These are phyloP conservation scores for Phytophthora vignae DNA, from an alignment of 352 stramenopile genomes.

Conservation along the genomic window DNA sequence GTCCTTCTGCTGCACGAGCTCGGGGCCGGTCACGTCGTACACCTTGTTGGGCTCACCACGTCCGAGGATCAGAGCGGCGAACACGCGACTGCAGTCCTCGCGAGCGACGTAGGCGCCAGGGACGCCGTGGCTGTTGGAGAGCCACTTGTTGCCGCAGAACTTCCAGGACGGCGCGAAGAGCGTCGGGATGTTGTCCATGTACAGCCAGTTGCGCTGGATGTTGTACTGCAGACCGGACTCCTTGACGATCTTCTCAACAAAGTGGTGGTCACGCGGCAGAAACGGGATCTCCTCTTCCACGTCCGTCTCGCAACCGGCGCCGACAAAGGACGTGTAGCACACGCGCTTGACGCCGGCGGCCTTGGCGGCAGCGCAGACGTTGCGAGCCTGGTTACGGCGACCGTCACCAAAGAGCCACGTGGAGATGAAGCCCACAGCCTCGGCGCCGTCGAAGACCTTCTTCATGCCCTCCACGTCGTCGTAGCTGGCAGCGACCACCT, in stretches of 20 bases:
- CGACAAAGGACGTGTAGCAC: constrained; percentile 25
- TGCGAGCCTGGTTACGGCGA: constrained; percentile 23
- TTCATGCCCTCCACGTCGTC: constrained; percentile 28
- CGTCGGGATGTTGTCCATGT: constrained; percentile 26
- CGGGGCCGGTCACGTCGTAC: constrained; percentile 18
- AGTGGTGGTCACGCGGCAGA: constrained; percentile 26
- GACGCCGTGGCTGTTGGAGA: constrained; percentile 23
- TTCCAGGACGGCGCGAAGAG: constrained; percentile 30
- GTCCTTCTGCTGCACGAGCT: constrained; percentile 5
- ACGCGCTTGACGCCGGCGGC: constrained; percentile 17
- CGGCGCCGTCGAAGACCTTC: constrained; percentile 22
- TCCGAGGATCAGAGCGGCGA: constrained; percentile 19
- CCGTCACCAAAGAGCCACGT: constrained; percentile 21
- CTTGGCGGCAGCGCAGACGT: constrained; percentile 12
- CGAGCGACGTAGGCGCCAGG: constrained; percentile 19
- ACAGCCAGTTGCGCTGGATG: constrained; percentile 33
- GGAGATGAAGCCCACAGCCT: constrained; percentile 22
- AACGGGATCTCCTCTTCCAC: constrained; percentile 29
- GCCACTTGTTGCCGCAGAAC: constrained; percentile 26
- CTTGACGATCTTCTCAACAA: constrained; percentile 15
- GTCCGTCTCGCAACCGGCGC: constrained; percentile 8
- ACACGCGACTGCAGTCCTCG: constrained; percentile 24
- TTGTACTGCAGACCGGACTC: constrained; percentile 26
- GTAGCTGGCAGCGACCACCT: constrained; percentile 6
- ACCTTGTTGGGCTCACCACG: constrained; percentile 22